Base-by-base conservation (phyloP, 2,329 filamentous ascomycete genomes). In the Botrytis byssoidea region DNA sequence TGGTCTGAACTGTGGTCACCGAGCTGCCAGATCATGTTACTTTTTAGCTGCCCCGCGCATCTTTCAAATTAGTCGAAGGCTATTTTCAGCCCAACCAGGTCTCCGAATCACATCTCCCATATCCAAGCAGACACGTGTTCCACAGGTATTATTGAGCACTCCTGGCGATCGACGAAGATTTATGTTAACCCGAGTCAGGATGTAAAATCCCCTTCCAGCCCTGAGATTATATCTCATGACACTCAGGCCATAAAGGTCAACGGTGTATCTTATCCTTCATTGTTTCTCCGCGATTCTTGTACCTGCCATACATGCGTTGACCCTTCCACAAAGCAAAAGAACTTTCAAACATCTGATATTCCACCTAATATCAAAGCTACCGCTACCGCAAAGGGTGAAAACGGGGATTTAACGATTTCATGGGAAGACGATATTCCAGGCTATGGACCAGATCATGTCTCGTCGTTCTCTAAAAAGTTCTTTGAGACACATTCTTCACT, bases 311-410 rank as follows among this genome's bases (percentile, higher is more conserved):
- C 75, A 63, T 91, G 89, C 78, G 83, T 89, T 46, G 86, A 91
- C 79, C 83, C 86, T 5, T 86, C 87, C 60, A 89, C 88, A 25
- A 86, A 85, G 60, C 89, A 92, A 79, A 91, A 91, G 82, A 83
- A 84, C 55, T 93, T 93, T 81, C 86, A 87, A 72, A 90, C 90
- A 1, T 84, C 85, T 32, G 90, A 93, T 70, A 90, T 94, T 60
- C 88, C 90, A 0, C 44, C 77, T 14, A 75, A 84, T 46, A 86
- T 91, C 65, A 69, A 77, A 22, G 81, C 83, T 7, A 78, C 81
- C 51, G 74, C 81, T 37, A 75, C 81, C 46, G 78, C 82, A 70
- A 77, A 83, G 32, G 79, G 81, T 16, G 78, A 82, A 3, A 80
- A 83, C 66, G 83, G 83, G 12, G 77, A 81, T n/a, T 79, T 88